phyloP scores from a whole-genome alignment of 495 filamentous ascomycete genomes.

The Penicillium dipodomyicola region DNA sequence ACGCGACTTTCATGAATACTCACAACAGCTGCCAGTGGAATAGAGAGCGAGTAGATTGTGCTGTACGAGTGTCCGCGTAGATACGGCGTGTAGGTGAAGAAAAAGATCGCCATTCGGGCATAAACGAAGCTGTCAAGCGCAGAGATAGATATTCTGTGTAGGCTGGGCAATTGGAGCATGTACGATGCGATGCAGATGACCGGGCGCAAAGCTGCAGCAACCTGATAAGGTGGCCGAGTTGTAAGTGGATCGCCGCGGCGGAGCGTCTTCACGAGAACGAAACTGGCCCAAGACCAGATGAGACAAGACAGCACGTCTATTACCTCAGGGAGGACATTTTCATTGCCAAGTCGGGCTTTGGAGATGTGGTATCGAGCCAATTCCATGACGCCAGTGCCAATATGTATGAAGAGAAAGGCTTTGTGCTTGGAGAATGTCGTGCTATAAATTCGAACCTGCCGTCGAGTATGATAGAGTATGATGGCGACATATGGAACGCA shows the following conservation, averaged over 20 bases:
- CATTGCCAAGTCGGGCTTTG: not conserved
- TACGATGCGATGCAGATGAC: not conserved
- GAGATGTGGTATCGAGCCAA: not conserved
- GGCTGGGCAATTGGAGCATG: not conserved
- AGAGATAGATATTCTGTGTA: constrained; percentile 7
- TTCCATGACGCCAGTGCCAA: constrained; percentile 1
- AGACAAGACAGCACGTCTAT: constrained; percentile 5
- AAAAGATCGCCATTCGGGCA: constrained; percentile 9
- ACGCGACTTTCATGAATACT: constrained; percentile 1
- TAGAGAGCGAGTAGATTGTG: constrained; percentile 4
- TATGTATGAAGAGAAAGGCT: not conserved
- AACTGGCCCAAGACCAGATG: constrained; percentile 6
- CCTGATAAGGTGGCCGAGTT: constrained; percentile 1
- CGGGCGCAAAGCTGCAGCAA: not conserved
- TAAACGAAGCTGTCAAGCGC: constrained; percentile 6
- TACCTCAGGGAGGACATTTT: not conserved
- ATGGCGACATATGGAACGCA: not conserved
- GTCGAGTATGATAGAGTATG: constrained; percentile 3
- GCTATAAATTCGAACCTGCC: not conserved
- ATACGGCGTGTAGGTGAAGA: constrained; percentile 2
- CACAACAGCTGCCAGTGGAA: not conserved
- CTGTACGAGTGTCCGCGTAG: not conserved
- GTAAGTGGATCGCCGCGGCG: constrained; percentile 4
- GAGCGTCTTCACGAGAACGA: constrained; percentile 8
- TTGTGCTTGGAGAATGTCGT: not conserved